phyloP scores from a whole-genome alignment of 495 filamentous ascomycete species.

The Hyphodiscus hymeniophilus region DNA sequence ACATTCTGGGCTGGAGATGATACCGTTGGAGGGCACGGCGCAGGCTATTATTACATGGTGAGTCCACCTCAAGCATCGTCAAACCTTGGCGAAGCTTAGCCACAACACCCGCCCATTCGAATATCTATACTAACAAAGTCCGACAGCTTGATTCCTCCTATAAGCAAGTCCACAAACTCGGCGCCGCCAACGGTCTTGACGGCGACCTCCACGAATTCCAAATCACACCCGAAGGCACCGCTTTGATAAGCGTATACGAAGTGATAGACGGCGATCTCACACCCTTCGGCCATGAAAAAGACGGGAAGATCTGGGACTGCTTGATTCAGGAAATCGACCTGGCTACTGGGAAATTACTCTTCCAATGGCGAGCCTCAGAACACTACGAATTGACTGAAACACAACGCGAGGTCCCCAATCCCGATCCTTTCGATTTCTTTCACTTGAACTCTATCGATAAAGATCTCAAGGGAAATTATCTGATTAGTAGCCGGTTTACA shows the following conservation, averaged over 20 bases:
- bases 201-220: slow-evolving; percentile 35
- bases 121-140: too few species aligned
- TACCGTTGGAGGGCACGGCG: slow-evolving; percentile 37
- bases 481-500: slow-evolving; percentile 51
- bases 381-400: slow-evolving; percentile 23
- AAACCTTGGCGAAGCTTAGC: neutral
- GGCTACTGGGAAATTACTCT: slow-evolving; percentile 33
- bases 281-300: slow-evolving; percentile 35
- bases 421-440: slow-evolving; percentile 52
- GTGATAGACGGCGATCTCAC: slow-evolving; percentile 32
- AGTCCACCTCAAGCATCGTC: slow-evolving; percentile 3
- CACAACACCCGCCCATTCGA: neutral
- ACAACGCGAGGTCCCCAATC: neutral
- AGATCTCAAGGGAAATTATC: slow-evolving; percentile 46
- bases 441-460: slow-evolving; percentile 60
- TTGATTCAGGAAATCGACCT: slow-evolving; percentile 33
- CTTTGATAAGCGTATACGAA: slow-evolving; percentile 43
- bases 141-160: slow-evolving; percentile 42
- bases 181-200: slow-evolving; percentile 25
- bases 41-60: slow-evolving; percentile 43
- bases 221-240: slow-evolving; percentile 40
- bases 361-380: slow-evolving; percentile 33
- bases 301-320: slow-evolving; percentile 26
- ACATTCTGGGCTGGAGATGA: slow-evolving; percentile 46
- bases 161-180: slow-evolving; percentile 31